Percentiles rank a stretch among this genome's conserved stretches.
These are phyloP conservation scores for Pilasporangium apinafurcum DNA, from an alignment of 352 stramenopile genomes.

Conservation along the genomic window DNA sequence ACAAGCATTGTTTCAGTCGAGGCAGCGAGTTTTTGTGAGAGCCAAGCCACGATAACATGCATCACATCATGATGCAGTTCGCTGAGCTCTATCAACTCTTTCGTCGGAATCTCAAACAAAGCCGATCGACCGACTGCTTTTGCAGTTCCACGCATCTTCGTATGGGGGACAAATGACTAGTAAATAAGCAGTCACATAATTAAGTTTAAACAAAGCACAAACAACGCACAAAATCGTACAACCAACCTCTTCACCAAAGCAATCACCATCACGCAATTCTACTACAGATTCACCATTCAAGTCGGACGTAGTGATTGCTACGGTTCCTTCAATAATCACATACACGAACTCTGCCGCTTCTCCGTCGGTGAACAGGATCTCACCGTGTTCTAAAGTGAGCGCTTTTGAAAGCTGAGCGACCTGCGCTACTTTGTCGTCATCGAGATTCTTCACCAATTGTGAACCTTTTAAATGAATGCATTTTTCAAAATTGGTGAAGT, in stretches of 20 bases:
- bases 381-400: conserved; percentile 41
- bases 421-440: conserved; percentile 78
- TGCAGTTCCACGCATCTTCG: conserved; percentile 33
- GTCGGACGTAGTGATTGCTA: conserved; percentile 31
- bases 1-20: conserved; percentile 61
- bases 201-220: neutral
- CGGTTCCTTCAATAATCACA: conserved; percentile 64
- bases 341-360: conserved; percentile 44
- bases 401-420: conserved; percentile 71
- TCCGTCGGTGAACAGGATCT: conserved; percentile 45
- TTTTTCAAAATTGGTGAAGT: conserved; percentile 82
- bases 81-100: conserved; percentile 72
- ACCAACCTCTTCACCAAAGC: conserved; percentile 74
- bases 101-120: conserved; percentile 70
- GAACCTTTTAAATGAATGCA: conserved; percentile 82
- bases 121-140: conserved; percentile 44
- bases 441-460: conserved; percentile 74
- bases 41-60: conserved; percentile 76
- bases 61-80: conserved; percentile 80
- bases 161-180: conserved; percentile 73
- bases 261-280: conserved; percentile 63
- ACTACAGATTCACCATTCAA: conserved; percentile 12
- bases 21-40: conserved; percentile 63
- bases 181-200: conserved; percentile 1
- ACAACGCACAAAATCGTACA: conserved; percentile 4